phyloP scores from a whole-genome alignment of 768 basidiomycete species.

The Coprinopsis strossmayeri region DNA sequence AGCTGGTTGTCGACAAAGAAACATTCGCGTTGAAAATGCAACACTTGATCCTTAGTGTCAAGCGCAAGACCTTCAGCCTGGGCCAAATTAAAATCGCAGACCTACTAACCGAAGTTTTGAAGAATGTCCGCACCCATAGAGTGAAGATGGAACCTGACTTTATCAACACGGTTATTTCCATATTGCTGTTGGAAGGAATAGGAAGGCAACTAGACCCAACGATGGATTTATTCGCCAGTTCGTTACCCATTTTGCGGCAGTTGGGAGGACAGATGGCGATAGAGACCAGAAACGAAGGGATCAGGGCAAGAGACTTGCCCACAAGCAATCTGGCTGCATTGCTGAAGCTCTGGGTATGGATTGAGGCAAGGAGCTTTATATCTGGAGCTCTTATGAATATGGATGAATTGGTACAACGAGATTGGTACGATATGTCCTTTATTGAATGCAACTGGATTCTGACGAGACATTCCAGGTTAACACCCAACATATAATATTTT shows the following conservation, averaged over 20 bases:
- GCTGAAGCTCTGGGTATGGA: conserved; percentile 93
- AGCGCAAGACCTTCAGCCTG: conserved; percentile 94
- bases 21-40: conserved; percentile 98
- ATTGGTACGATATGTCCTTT: conserved; percentile 55
- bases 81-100: conserved; percentile 97
- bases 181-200: conserved; percentile 91
- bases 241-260: conserved; percentile 88
- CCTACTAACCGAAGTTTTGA: conserved; percentile 83
- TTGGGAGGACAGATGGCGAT: conserved; percentile 84
- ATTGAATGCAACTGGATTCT: not conserved
- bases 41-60: conserved; percentile 87
- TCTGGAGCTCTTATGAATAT: conserved; percentile 71
- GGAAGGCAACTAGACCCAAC: conserved; percentile 89
- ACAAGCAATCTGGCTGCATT: conserved; percentile 75
- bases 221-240: conserved; percentile 92
- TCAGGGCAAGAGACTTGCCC: conserved; percentile 50
- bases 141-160: conserved; percentile 99
- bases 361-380: conserved; percentile 87
- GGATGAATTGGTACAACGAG: conserved; percentile 84
- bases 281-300: conserved; percentile 35
- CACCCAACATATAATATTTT: conserved; percentile 21
- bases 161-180: conserved; percentile 94
- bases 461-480: conserved; percentile 17
- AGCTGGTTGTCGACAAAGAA: conserved; percentile 85
- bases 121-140: conserved; percentile 81